phyloP scores from a whole-genome alignment of 2,329 filamentous ascomycete genomes.

The Claviceps cyperi region DNA sequence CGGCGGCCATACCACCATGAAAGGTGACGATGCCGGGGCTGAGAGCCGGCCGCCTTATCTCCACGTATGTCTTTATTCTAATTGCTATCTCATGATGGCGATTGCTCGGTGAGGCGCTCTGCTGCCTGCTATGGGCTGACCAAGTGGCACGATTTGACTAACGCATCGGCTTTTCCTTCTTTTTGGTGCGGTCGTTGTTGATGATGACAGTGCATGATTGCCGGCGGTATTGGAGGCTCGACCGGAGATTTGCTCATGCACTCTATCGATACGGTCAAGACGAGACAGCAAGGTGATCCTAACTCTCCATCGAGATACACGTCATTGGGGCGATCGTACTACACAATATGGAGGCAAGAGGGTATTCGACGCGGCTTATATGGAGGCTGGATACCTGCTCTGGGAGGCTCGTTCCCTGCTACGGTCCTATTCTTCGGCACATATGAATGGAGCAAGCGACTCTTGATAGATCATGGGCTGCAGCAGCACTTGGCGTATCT shows the following conservation, averaged over 20 bases:
- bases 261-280: constrained; percentile 96
- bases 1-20: constrained; percentile 20
- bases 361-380: constrained; percentile 77
- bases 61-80: constrained; percentile 21
- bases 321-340: constrained; percentile 78
- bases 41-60: constrained; percentile 30
- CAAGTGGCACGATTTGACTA: not conserved
- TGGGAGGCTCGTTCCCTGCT: constrained; percentile 83
- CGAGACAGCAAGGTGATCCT: constrained; percentile 89
- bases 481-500: constrained; percentile 77
- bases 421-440: constrained; percentile 92
- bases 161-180: not conserved
- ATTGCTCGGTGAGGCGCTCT: not conserved
- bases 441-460: constrained; percentile 88
- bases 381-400: constrained; percentile 81
- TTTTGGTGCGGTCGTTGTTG: constrained; percentile 1
- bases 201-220: constrained; percentile 66
- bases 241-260: constrained; percentile 98
- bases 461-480: constrained; percentile 72
- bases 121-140: not conserved
- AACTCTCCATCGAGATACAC: constrained; percentile 87
- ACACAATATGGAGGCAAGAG: constrained; percentile 86
- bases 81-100: not conserved
- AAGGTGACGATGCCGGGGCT: constrained; percentile 23
- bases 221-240: constrained; percentile 81